Evolutionary conservation across 2,329 filamentous ascomycete genomes (phyloP).

Genomic region (Fusarium phyllophilum): DNA sequence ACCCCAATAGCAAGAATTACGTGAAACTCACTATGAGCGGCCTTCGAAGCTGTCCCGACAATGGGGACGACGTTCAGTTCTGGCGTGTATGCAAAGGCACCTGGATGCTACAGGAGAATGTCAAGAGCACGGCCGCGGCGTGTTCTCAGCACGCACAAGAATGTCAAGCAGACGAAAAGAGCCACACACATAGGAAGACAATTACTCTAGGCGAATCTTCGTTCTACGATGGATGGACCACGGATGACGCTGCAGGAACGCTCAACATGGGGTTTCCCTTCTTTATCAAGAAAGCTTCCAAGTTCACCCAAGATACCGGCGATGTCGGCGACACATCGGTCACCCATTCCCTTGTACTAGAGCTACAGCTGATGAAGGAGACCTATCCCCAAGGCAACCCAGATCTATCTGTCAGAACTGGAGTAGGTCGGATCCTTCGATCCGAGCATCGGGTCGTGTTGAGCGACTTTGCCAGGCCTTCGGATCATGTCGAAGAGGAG

Average conservation of each 20-base stretch:
- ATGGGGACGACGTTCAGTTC: slow-evolving; percentile 71
- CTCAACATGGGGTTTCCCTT: slow-evolving; percentile 75
- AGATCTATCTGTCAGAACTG: slow-evolving; percentile 79
- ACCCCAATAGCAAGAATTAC: slow-evolving; percentile 79
- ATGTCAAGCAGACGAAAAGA: background rate
- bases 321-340: slow-evolving; percentile 79
- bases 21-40: slow-evolving; percentile 55
- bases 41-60: slow-evolving; percentile 73
- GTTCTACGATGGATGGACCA: slow-evolving; percentile 89
- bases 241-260: slow-evolving; percentile 60
- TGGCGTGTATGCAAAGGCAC: slow-evolving; percentile 91
- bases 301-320: slow-evolving; percentile 80
- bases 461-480: slow-evolving; percentile 64
- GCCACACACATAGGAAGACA: slow-evolving; percentile 63
- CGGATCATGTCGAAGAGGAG: background rate
- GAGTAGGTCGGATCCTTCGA: slow-evolving; percentile 85
- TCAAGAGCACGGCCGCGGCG: slow-evolving; percentile 78
- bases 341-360: slow-evolving; percentile 84
- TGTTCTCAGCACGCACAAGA: slow-evolving; percentile 74
- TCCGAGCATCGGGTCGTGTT: slow-evolving; percentile 87
- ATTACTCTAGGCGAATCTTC: slow-evolving; percentile 81
- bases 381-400: slow-evolving; percentile 76
- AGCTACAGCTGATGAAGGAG: slow-evolving; percentile 93
- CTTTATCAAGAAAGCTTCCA: slow-evolving; percentile 47
- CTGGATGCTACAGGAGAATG: slow-evolving; percentile 90